Evolutionary conservation across 2,329 filamentous ascomycete species (phyloP).

Genomic region (Clonostachys rhizophaga): DNA sequence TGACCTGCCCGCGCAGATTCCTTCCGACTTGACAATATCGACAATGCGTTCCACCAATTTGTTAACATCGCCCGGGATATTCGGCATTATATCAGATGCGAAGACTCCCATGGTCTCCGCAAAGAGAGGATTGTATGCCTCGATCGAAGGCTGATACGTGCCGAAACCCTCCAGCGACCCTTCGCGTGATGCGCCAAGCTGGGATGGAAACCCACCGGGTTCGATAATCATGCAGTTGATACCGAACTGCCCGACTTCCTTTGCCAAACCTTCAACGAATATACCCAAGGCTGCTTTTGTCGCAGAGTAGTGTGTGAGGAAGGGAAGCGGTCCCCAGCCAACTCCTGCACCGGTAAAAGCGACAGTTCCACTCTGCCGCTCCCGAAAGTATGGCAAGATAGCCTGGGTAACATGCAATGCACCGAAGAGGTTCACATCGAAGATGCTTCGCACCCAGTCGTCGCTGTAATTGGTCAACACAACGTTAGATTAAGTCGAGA

Average conservation of each 20-base stretch:
- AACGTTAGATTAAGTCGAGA: not conserved
- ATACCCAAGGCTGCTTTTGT: slow-evolving; percentile 19
- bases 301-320: slow-evolving; percentile 19
- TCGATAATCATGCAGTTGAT: slow-evolving; percentile 21
- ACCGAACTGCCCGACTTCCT: slow-evolving; percentile 16
- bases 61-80: slow-evolving; percentile 16
- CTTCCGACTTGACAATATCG: slow-evolving; percentile 19
- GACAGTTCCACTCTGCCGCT: slow-evolving; percentile 11
- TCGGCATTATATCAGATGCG: slow-evolving; percentile 7
- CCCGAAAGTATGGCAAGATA: slow-evolving; percentile 17
- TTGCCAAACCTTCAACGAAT: slow-evolving; percentile 19
- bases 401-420: slow-evolving; percentile 15
- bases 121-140: slow-evolving; percentile 13
- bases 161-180: slow-evolving; percentile 6
- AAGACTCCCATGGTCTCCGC: slow-evolving; percentile 12
- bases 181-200: slow-evolving; percentile 16
- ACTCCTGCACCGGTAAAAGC: slow-evolving; percentile 20
- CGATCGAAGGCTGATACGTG: slow-evolving; percentile 3
- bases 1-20: slow-evolving; percentile 10
- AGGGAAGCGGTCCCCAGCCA: slow-evolving; percentile 18
- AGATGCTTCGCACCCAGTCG: slow-evolving; percentile 12
- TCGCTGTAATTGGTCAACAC: slow-evolving; percentile 9
- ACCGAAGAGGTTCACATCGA: slow-evolving; percentile 19
- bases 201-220: slow-evolving; percentile 20
- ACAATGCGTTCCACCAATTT: slow-evolving; percentile 13